Evolutionary conservation across 345 rosid species (phyloP), one percentile per base, ranked within the genome.

Genomic region (Atalantia buxifolia): DNA sequence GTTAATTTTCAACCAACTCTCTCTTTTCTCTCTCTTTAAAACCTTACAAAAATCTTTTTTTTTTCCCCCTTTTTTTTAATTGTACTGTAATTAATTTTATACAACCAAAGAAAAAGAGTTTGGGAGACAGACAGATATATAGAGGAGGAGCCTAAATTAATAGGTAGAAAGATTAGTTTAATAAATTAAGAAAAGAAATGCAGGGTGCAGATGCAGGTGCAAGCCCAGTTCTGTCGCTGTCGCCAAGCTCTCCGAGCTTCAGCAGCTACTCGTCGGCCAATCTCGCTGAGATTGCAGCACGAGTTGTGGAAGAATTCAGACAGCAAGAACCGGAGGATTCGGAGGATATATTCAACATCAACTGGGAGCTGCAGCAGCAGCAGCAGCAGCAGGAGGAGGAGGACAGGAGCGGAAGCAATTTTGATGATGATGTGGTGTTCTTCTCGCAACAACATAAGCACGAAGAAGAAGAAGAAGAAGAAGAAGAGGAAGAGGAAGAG

Each of bases 271-370:
- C 88, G 59, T 78, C 87, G 53, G 85, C 80, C 56, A 79, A 83
- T 77, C 82, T 87, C 60, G 83, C 87, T n/a, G 82, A 87, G 27
- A 88, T 89, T 74, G 90, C 89, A 7, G 83, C 87, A 0, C 76
- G 89, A 12, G 89, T 83, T 75, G 91, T 83, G 22, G 85, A 87
- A 10, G 92, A 88, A 74, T 81, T 87, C 69, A 61, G 85, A 69
- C 33, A 12, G 50, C 50, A 66, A 1, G 83, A 35, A 59, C 61
- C 85, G 5, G 80, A 69, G 18, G 77, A 21, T 25, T 62, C 76
- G 2, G 38, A 62, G 13, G 4, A 45, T 13, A 45, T 45, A 45
- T 45, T 45, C 35, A 35, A 45, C 16, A 25, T 42, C 40, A 55
- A 9, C 35, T 65, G 69, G 76, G 80, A 66, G 16, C 13, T 1